Evolutionary conservation across 2,329 filamentous ascomycete genomes (phyloP), one percentile per base, ranked within the genome.

Genomic region (Chrysoporthe cubensis): DNA sequence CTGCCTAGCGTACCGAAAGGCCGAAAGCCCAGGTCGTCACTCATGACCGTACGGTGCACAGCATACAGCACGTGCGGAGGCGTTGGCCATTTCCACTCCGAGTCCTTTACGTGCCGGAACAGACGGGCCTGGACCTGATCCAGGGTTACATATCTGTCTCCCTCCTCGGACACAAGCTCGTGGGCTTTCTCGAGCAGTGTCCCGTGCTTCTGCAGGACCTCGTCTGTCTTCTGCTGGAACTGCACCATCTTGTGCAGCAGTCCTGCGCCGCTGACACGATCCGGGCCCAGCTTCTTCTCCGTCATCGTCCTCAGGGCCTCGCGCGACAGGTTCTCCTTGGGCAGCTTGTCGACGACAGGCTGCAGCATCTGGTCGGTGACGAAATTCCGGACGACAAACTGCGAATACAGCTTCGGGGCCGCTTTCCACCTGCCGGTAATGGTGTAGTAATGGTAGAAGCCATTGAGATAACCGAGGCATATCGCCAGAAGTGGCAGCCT

Each of bases 21-120:
- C 2, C 83, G 82, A 74, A 94, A 92, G 40, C 83, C 86, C 64
- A 88, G 82, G 9, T 89, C 87, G 68, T 89, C 84, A 52, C 84
- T 81, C 34, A 84, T 76, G 8, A 95, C 75, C 9, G 89, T 85
- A 66, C 86, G 86, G 71, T 93, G 90, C 7, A 94, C 87, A 4
- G 92, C 91, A 73, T 93, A 91, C 5, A 93, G 78, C 9, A 85
- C 83, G 40, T 82, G 73, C 0, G 83, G 71, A 0, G 83, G 78
- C 64, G 84, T 84, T 11, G 76, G 78, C 1, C 76, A 77, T 32
- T 71, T 69, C 67, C 78, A 80, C 50, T 78, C 73, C 11, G 76
- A 73, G 9, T 73, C 69, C 2, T 60, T 44, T 40, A 60, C 26
- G 7, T 60, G 57, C 21, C 79, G 77, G 13, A 86, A 76, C 26